Evolutionary conservation across 2,329 filamentous ascomycete species (phyloP), one percentile per base, ranked within the genome.

Genomic region (Colletotrichum zoysiae): DNA sequence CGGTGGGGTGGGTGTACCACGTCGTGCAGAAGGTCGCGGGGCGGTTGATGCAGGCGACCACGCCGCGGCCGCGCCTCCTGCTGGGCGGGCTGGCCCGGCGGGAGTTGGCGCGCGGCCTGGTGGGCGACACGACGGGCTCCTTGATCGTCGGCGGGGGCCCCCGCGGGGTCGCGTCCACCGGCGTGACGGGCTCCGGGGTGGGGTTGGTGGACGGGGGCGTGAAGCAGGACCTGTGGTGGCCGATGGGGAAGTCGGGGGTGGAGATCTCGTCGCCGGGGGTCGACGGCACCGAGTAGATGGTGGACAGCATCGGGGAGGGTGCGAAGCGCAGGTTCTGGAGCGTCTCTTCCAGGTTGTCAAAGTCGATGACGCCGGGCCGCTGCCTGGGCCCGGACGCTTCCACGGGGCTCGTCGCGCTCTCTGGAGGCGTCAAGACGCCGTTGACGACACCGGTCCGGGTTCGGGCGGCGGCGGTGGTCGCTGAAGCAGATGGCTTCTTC

Each of bases 1-100:
- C 79, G 1, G 73, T 66, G 0, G 78, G 70, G 50, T 84, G 81
- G 3, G 75, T 76, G 73, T 83, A 82, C 82, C 83, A 85, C 16
- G 80, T 77, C 7, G 82, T 78, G 0, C 77, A 56, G 20, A 79
- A 79, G 0, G 77, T 73, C 26, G 78, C 71, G 1, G 76, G 75
- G 1, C 61, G 73, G 26, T 78, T 75, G 42, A 80, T 76, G 66
- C 82, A 84, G 57, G 78, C 55, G 26, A 71, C 69, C 18, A 71
- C 69, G 55, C 65, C 65, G n/a, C 69, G 69, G 2, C 65, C 69
- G 7, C 69, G 69, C 26, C 65, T 71, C 11, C 69, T 35, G 53
- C 42, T 60, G 12, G 69, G 65, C 0, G 69, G 69, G 16, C 44
- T 71, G 38, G 65, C 59, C 11, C 69, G 58, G 40, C 65, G 69